A percentile compares a stretch with the other conserved stretches of the same genome.
These are phyloP conservation scores for Chlorella vulgaris DNA, from an alignment of 139 green algal genomes.

Conservation along the genomic window DNA sequence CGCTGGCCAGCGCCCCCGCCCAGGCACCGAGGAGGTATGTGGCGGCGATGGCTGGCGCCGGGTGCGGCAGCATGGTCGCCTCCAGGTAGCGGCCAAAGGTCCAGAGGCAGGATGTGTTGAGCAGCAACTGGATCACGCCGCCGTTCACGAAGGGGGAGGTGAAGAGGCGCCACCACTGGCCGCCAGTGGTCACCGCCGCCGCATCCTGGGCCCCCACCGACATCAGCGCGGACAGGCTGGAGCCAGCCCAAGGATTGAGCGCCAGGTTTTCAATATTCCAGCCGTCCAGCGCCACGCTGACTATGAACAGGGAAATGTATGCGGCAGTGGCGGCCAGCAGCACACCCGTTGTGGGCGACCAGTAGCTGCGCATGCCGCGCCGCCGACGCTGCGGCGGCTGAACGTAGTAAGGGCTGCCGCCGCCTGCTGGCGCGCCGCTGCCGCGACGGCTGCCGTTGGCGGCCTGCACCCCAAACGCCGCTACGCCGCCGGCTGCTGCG, in stretches of 20 bases:
- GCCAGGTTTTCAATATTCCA: constrained; percentile 57
- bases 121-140: constrained; percentile 52
- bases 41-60: constrained; percentile 19
- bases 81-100: constrained; percentile 52
- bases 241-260: constrained; percentile 58
- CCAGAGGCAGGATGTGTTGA: constrained; percentile 49
- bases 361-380: background rate
- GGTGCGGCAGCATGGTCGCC: constrained; percentile 17
- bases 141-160: constrained; percentile 53
- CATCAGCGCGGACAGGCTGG: constrained; percentile 30
- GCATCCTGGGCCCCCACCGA: constrained; percentile 41
- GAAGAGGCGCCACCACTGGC: constrained; percentile 60
- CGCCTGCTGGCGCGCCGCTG: constrained; percentile 1
- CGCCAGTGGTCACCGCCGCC: constrained; percentile 20
- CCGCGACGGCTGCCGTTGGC: background rate
- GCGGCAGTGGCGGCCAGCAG: constrained; percentile 35
- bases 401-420: constrained; percentile 18
- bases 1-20: constrained; percentile 41
- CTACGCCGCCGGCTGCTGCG: background rate
- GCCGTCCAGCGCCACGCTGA: constrained; percentile 31
- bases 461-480: background rate
- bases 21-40: constrained; percentile 50
- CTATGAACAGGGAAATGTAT: constrained; percentile 49
- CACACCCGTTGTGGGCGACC: constrained; percentile 27
- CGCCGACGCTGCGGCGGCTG: background rate